Conservation (phyloP, 352 stramenopile species). For the Globisporangium sylvaticum region DNA sequence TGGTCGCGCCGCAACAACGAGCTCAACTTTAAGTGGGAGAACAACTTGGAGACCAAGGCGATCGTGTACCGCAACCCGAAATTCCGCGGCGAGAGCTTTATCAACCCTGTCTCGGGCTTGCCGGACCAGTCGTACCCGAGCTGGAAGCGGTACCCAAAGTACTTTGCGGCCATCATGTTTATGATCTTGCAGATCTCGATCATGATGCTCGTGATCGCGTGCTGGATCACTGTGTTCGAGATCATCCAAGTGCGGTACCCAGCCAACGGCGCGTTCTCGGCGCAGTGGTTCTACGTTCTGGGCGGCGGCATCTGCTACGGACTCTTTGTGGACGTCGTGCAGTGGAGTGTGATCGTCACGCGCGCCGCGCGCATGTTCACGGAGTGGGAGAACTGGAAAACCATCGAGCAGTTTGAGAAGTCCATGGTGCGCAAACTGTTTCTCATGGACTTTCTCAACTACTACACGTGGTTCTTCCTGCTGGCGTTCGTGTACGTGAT, state of each 20-base stretch:
- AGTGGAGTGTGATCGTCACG: conserved; percentile 80
- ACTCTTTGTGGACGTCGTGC: conserved; percentile 79
- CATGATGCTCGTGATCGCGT: conserved; percentile 83
- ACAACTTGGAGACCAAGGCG: conserved; percentile 57
- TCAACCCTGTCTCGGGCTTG: conserved; percentile 65
- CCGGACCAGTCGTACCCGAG: conserved; percentile 62
- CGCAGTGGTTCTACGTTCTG: conserved; percentile 81
- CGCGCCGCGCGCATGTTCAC: conserved; percentile 65
- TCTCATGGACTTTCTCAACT: conserved; percentile 86
- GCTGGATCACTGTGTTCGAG: conserved; percentile 82
- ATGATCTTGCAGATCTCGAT: conserved; percentile 81
- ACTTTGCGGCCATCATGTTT: conserved; percentile 55
- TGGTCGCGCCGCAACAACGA: conserved; percentile 76
- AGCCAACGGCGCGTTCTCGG: conserved; percentile 55
- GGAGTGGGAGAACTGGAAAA: conserved; percentile 86
- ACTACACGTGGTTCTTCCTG: conserved; percentile 87
- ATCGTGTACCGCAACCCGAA: conserved; percentile 76
- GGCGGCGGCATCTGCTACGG: conserved; percentile 72
- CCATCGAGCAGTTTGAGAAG: conserved; percentile 78
- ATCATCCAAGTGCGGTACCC: conserved; percentile 73
- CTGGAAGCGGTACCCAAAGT: conserved; percentile 76
- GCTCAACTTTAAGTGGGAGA: conserved; percentile 69
- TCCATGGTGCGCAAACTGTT: conserved; percentile 78
- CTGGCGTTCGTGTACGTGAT: conserved; percentile 86
- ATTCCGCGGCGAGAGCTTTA: conserved; percentile 49